phyloP scores from a whole-genome alignment of 1,139 yeast species.

The Lizanozyma gosingica region DNA sequence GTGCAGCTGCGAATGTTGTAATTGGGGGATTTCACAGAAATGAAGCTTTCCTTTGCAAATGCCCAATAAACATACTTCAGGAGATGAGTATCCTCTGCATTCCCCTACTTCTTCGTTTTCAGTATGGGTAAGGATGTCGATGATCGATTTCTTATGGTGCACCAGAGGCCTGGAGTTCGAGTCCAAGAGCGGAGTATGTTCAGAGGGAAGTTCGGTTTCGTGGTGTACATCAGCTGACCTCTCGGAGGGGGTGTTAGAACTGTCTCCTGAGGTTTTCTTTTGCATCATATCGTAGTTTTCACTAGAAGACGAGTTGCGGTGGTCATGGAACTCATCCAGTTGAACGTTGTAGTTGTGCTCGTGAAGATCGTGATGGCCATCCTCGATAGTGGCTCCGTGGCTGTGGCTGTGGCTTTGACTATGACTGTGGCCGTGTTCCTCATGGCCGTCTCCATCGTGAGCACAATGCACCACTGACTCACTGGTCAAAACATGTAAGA shows the following conservation, averaged over 20 bases:
- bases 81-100: slow-evolving; percentile 47
- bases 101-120: slow-evolving; percentile 27
- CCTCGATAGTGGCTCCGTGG: slow-evolving; percentile 3
- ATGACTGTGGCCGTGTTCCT: slow-evolving; percentile 8
- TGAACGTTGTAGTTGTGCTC: slow-evolving; percentile 1
- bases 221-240: background rate
- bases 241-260: no score
- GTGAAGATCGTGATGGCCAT: slow-evolving; percentile 6
- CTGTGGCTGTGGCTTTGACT: slow-evolving; percentile 10
- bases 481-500: slow-evolving; percentile 68
- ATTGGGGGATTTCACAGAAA: slow-evolving; percentile 29
- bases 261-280: background rate
- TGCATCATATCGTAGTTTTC: background rate
- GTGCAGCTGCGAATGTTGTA: slow-evolving; percentile 1
- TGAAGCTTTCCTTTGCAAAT: slow-evolving; percentile 14
- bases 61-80: slow-evolving; percentile 23
- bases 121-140: slow-evolving; percentile 17
- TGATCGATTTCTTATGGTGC: slow-evolving; percentile 14
- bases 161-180: background rate
- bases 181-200: background rate
- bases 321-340: background rate
- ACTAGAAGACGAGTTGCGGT: background rate
- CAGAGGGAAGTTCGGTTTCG: background rate
- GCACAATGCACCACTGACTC: slow-evolving; percentile 83
- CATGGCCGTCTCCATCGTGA: slow-evolving; percentile 41